Evolutionary conservation across 805 yeast genomes (phyloP), one percentile per base, ranked within the genome.

Genomic region (Schwanniomyces sp.): DNA sequence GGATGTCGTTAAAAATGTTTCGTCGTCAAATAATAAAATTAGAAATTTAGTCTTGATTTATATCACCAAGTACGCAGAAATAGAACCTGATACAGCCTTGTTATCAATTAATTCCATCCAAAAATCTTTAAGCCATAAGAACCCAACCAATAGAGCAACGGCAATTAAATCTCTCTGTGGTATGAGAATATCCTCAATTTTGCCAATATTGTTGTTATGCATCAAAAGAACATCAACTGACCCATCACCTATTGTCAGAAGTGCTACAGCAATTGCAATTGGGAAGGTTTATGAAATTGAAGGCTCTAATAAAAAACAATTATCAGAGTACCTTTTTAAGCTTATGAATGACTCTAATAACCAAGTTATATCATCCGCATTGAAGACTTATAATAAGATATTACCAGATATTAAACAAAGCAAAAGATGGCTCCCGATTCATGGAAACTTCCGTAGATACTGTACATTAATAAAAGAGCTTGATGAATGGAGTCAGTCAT

Each of bases 91-190:
- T 62, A 78, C 88, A n/a, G 94, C 98, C 2, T 75, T 94, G 17
- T 73, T 94, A 40, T 83, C 96, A 0, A 88, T 94, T 53, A 94
- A 94, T 64, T 88, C 97, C 0, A 87, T 94, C 42, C 99, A 94
- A 64, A 90, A 88, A 65, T 77, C 89, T 1, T 67, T 92, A 26
- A 72, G 78, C 8, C 96, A 90, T 56, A 81, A 82, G 53, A 79
- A 78, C 50, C 86, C 95, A 1, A 76, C 80, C 9, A 72, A 78
- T 14, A 73, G 98, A 52, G 79, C 91, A 2, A 71, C 88, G 47
- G 85, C 96, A 0, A 78, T 94, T 39, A 76, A 91, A 45, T 84
- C 91, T 11, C 76, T 94, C 57, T 82, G 94, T 1, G 91, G 92
- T n/a, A 85, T 94, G 48, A 77, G 83, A 40, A 88, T 92, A 16